Percentiles rank a stretch among this genome's conserved stretches.
Conservation (phyloP, 179 eudicot genomes). For the Patellifolia procumbens region DNA sequence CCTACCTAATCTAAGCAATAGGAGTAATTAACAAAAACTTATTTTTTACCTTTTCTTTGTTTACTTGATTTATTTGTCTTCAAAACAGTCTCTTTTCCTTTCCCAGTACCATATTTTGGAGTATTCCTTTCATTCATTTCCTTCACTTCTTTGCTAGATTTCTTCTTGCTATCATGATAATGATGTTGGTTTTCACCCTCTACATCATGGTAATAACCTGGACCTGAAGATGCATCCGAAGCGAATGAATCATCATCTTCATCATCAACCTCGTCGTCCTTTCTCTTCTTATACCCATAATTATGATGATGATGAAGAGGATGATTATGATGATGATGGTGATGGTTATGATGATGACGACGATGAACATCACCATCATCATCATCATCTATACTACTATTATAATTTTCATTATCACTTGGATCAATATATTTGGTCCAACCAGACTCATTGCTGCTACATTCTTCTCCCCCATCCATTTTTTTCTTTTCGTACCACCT, state of each 20-base stretch:
- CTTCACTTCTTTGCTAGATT: constrained; percentile 15
- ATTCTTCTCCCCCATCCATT: constrained; percentile 25
- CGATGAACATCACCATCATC: background rate
- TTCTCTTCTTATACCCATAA: background rate
- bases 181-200: background rate
- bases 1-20: constrained; percentile 6
- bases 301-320: constrained; percentile 5
- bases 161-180: background rate
- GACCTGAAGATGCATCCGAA: constrained; percentile 48
- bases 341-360: background rate
- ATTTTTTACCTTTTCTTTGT: constrained; percentile 36
- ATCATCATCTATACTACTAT: constrained; percentile 8
- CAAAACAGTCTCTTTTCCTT: constrained; percentile 7
- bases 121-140: constrained; percentile 3
- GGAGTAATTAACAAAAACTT: background rate
- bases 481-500: no score
- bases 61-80: constrained; percentile 27
- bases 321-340: constrained; percentile 5
- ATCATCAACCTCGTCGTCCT: constrained; percentile 20
- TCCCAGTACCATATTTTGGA: constrained; percentile 4
- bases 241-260: constrained; percentile 42
- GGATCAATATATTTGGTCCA: constrained; percentile 27
- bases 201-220: constrained; percentile 25
- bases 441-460: constrained; percentile 22
- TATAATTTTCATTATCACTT: background rate